Base-by-base conservation (phyloP, 2,329 filamentous ascomycete species). In the Cercospora sojina region DNA sequence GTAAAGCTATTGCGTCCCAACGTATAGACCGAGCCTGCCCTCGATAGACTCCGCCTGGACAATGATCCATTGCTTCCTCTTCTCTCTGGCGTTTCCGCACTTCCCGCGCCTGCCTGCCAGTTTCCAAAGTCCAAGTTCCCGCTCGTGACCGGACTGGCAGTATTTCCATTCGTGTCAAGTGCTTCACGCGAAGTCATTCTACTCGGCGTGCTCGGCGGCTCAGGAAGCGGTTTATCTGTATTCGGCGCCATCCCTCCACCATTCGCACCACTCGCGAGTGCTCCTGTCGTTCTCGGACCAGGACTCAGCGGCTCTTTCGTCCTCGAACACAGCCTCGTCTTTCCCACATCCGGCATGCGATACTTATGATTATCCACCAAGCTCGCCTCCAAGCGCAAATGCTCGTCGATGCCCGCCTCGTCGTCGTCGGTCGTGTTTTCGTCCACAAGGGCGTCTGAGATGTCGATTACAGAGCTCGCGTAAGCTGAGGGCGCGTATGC, bases 1-100 rank as follows among this genome's bases (percentile, higher is more conserved):
- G 92, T 91, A 78, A 99, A 97, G 6, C 94, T 97, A 35, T 90
- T 91, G 53, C 94, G 88, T 2, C 93, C 97, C 66, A 99, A 86
- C 1, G 95, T 97, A 79, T 96, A 97, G 72, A 98, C 93, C 38
- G 94, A 98, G 49, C 91, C 91, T 3, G 93, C 85, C 12, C 93
- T 86, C 23, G 84, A 84, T 7, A 86, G 77, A 63, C 82, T 86
- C 51, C 87, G 83, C 31, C 27, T 23, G 77, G 92, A 91, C 77
- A 91, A 91, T 41, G 85, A 83, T 43, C 83, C 80, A 32, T 55
- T 63, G 43, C 55, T 58, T 25, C 85, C 79, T 64, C 86, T 84
- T 51, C 82, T 73, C 16, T 74, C 73, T 35, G 41, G 35, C 9
- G 35, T 35, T 20, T 43, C 31, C 31, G 43, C 63, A 57, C 68